Evolutionary conservation across 1,284 basidiomycete species (phyloP).

Genomic region (Flammula alnicola): DNA sequence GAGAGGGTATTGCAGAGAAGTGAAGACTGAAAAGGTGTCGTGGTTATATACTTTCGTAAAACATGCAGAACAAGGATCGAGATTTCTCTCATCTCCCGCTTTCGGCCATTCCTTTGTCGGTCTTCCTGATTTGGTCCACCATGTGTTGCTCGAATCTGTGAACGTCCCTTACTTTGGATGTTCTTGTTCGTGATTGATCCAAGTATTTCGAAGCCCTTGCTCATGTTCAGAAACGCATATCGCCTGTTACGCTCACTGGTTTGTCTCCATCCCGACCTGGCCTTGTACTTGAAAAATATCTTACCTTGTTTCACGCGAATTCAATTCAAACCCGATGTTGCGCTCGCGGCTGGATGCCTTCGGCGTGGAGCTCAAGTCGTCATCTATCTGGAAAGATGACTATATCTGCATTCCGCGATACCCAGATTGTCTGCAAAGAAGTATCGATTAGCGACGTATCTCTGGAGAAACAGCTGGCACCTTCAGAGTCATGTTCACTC

Average conservation of each 20-base stretch:
- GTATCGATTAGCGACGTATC: constrained; percentile 5
- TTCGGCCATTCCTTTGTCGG: constrained; percentile 31
- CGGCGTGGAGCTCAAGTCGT: too few species aligned
- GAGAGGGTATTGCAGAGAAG: constrained; percentile 18
- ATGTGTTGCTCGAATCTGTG: constrained; percentile 17
- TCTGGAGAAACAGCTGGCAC: constrained; percentile 9
- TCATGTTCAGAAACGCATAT: constrained; percentile 23
- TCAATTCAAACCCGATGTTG: not conserved
- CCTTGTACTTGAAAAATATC: constrained; percentile 25
- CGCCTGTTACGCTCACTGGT: constrained; percentile 20
- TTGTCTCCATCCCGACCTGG: constrained; percentile 30
- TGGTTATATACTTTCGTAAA: constrained; percentile 31
- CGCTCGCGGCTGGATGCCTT: not conserved
- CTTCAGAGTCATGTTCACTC: constrained; percentile 14
- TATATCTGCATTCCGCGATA: too few species aligned
- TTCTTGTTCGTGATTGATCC: constrained; percentile 25
- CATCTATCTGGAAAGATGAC: not conserved
- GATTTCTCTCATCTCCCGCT: constrained; percentile 29
- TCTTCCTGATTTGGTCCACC: constrained; percentile 19
- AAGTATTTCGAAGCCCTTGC: constrained; percentile 13
- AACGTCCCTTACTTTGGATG: constrained; percentile 21
- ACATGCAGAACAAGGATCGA: constrained; percentile 33
- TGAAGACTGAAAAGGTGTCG: constrained; percentile 20
- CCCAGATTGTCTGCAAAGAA: too few species aligned
- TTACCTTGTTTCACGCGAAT: constrained; percentile 13